Percentiles rank a stretch among this genome's conserved stretches.
These are phyloP conservation scores for Pinus tabuliformis DNA, from an alignment of 75 land plant species.

Conservation along the genomic window DNA sequence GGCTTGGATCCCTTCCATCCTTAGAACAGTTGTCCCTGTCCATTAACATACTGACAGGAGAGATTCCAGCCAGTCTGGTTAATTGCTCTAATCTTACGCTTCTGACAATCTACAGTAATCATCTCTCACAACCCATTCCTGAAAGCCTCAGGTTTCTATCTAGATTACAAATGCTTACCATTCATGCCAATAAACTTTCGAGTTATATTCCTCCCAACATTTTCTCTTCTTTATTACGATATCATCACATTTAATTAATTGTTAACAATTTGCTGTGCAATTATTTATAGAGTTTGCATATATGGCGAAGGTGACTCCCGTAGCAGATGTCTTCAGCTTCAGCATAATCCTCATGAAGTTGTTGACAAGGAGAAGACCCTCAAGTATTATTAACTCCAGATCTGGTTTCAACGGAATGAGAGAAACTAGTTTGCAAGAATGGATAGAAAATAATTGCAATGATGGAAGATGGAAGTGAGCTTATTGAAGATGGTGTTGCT, in stretches of 20 bases:
- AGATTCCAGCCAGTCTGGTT: not conserved
- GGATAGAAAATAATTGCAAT: slow-evolving; percentile 19
- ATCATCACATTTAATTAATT: not conserved
- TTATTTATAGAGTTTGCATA: slow-evolving; percentile 46
- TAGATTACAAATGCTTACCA: too few species aligned
- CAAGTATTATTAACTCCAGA: slow-evolving; percentile 11
- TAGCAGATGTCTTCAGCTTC: slow-evolving; percentile 64
- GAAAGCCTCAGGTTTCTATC: too few species aligned
- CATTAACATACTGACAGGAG: slow-evolving; percentile 21
- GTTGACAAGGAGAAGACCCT: slow-evolving; percentile 45
- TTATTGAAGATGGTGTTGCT: too few species aligned
- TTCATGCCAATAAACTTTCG: too few species aligned
- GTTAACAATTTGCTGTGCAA: not conserved
- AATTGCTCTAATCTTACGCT: too few species aligned
- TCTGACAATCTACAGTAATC: too few species aligned
- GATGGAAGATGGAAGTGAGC: not conserved
- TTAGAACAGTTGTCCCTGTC: too few species aligned
- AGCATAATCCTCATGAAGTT: slow-evolving; percentile 54
- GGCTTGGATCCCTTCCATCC: slow-evolving; percentile 10
- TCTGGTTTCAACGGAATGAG: slow-evolving; percentile 7
- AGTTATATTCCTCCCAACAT: too few species aligned
- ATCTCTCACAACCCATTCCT: too few species aligned
- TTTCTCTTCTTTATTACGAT: not conserved
- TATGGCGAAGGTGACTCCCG: slow-evolving; percentile 45
- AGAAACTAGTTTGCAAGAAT: slow-evolving; percentile 30